Conservation (phyloP, 139 green algal genomes). For the Coccomyxa sp. region DNA sequence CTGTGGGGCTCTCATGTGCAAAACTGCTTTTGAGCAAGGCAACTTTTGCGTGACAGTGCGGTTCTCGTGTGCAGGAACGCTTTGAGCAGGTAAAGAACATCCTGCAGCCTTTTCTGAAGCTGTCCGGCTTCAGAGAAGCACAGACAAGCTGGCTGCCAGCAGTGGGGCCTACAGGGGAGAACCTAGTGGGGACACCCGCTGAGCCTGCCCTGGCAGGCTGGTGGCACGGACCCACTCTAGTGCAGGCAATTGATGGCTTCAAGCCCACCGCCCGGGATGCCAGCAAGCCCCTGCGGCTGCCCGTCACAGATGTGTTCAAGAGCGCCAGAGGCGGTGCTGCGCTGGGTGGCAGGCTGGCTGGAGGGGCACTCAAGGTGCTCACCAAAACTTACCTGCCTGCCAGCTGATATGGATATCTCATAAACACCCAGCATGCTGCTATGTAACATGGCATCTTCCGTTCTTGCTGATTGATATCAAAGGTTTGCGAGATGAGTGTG, state of each 20-base stretch:
- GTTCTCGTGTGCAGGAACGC: constrained; percentile 45
- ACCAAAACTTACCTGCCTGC: neutral
- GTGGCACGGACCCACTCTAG: constrained; percentile 51
- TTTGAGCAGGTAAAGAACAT: constrained; percentile 72
- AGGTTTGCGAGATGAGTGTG: too few species aligned
- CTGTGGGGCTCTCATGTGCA: too few species aligned
- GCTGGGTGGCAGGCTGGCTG: constrained; percentile 79
- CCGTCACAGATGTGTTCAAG: constrained; percentile 65
- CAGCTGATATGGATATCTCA: constrained; percentile 1
- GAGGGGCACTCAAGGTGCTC: constrained; percentile 17
- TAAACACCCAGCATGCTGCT: too few species aligned
- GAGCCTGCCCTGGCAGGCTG: constrained; percentile 43
- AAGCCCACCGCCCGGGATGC: constrained; percentile 25
- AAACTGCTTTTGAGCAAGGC: too few species aligned
- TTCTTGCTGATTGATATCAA: too few species aligned
- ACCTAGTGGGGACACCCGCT: constrained; percentile 57
- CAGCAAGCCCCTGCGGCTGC: constrained; percentile 62
- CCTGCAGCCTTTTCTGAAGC: constrained; percentile 77
- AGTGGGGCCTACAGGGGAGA: constrained; percentile 72
- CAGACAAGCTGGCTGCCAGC: constrained; percentile 82
- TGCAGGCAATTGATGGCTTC: constrained; percentile 80
- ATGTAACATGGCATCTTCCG: too few species aligned
- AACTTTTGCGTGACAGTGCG: too few species aligned
- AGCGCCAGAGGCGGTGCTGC: constrained; percentile 34
- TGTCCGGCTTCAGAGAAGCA: constrained; percentile 71